Evolutionary conservation across 768 basidiomycete genomes (phyloP), one percentile per base, ranked within the genome.

Genomic region (Serpula lacrymans): DNA sequence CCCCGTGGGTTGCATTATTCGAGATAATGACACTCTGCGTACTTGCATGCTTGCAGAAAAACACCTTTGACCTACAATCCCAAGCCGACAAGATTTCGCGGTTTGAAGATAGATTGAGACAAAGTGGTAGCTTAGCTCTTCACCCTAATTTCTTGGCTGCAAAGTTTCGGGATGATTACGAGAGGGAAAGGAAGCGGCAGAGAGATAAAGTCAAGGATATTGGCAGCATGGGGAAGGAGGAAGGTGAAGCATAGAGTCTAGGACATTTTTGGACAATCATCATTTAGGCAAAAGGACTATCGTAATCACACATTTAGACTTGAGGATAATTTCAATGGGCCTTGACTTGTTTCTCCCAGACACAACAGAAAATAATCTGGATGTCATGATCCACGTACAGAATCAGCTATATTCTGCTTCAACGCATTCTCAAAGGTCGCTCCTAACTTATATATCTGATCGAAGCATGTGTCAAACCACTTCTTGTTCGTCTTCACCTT

Each of bases 391-490:
- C 31, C 33, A 16, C 21, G 21, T n/a, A 17, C 24, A 25, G 30
- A 26, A 5, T 39, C 34, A 6, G 31, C 8, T 33, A 33, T 33
- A n/a, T 34, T 22, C 6, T 39, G 46, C 36, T 55, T 49, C 26
- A 69, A 47, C 25, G 54, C 55, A 8, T 50, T 57, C 23, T 47
- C 42, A 33, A 71, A 40, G 34, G 47, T 58, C 31, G 59, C 43
- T 41, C 57, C 60, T 17, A 67, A 58, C 49, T 73, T 77, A 45
- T 67, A 57, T 50, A 86, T 71, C 53, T 87, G 82, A 36, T 69
- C 65, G 49, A 85, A 76, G 54, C 84, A 87, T 9, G 71, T 69
- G 34, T 71, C 67, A 52, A 83, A 83, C 83, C 86, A 86, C 51
- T 70, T 78, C 40, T 59, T 60, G 13, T 65, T 56, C 21, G 72